phyloP scores from a whole-genome alignment of 345 rosid genomes.

The Pseudoturritis turrita region DNA sequence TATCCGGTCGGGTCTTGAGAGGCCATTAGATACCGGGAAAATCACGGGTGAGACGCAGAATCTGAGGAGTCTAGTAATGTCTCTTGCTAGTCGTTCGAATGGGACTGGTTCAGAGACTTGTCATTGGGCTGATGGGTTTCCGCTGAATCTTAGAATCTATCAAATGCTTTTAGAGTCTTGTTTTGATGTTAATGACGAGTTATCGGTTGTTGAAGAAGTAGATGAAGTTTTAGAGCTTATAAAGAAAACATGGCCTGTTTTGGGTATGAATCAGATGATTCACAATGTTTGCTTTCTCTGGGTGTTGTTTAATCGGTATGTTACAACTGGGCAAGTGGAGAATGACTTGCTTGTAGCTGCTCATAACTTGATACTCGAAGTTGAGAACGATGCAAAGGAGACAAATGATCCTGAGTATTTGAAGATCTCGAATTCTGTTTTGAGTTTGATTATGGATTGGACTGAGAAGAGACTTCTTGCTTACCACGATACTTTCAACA shows the following conservation, averaged over 20 bases:
- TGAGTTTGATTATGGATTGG: conserved; percentile 70
- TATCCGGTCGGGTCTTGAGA: conserved; percentile 51
- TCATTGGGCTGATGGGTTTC: conserved; percentile 97
- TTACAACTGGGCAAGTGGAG: conserved; percentile 73
- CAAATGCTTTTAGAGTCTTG: conserved; percentile 73
- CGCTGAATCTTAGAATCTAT: conserved; percentile 70
- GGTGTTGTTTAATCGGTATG: conserved; percentile 78
- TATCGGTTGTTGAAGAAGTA: conserved; percentile 69
- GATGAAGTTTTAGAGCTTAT: conserved; percentile 87
- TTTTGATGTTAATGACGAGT: conserved; percentile 72
- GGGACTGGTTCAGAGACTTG: conserved; percentile 60
- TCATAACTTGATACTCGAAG: conserved; percentile 63
- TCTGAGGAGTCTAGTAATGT: conserved; percentile 59
- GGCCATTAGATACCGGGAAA: conserved; percentile 65
- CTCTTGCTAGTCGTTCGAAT: conserved; percentile 63
- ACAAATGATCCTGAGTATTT: conserved; percentile 51
- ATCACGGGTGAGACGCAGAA: conserved; percentile 62
- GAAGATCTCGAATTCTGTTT: conserved; percentile 50
- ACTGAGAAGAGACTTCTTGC: conserved; percentile 75
- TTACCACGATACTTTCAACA: conserved; percentile 75
- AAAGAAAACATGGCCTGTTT: conserved; percentile 86
- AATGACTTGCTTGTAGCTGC: conserved; percentile 74
- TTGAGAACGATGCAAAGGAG: conserved; percentile 60
- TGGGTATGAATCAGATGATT: conserved; percentile 68
- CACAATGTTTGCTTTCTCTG: conserved; percentile 88